Evolutionary conservation across 495 filamentous ascomycete genomes (phyloP).

Genomic region (Evansstolkia leycettana): DNA sequence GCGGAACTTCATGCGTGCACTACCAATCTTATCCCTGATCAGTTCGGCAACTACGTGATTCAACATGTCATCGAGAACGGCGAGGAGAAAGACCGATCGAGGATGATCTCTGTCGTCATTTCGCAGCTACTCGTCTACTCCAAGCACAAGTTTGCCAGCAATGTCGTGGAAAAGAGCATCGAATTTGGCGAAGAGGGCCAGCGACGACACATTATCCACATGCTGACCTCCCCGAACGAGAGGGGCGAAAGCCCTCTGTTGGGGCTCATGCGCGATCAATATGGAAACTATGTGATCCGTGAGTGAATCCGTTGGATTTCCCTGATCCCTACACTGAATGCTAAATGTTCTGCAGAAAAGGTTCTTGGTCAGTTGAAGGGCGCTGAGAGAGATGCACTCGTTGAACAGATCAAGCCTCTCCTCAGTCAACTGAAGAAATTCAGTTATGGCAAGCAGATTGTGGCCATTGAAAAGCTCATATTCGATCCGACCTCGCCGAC

Average conservation of each 20-base stretch:
- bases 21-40: slow-evolving; percentile 63
- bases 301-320: slow-evolving; percentile 23
- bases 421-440: slow-evolving; percentile 60
- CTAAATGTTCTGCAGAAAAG: slow-evolving; percentile 45
- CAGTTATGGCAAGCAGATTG: slow-evolving; percentile 70
- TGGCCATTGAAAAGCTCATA: slow-evolving; percentile 53
- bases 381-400: slow-evolving; percentile 50
- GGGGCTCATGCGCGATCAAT: slow-evolving; percentile 78
- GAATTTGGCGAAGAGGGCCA: slow-evolving; percentile 57
- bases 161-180: slow-evolving; percentile 95
- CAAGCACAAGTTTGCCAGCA: slow-evolving; percentile 94
- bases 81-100: slow-evolving; percentile 56
- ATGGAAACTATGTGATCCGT: slow-evolving; percentile 96
- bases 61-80: slow-evolving; percentile 89
- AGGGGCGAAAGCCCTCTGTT: slow-evolving; percentile 57
- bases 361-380: slow-evolving; percentile 58
- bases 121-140: slow-evolving; percentile 61
- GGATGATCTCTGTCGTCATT: slow-evolving; percentile 63
- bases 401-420: slow-evolving; percentile 63
- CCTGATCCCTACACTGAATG: slow-evolving; percentile 11
- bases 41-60: slow-evolving; percentile 94
- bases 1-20: slow-evolving; percentile 68
- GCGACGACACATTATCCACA: slow-evolving; percentile 56
- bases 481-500: slow-evolving; percentile 23
- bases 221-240: slow-evolving; percentile 45